phyloP scores from a whole-genome alignment of 495 filamentous ascomycete genomes.

The Darksidea phi region DNA sequence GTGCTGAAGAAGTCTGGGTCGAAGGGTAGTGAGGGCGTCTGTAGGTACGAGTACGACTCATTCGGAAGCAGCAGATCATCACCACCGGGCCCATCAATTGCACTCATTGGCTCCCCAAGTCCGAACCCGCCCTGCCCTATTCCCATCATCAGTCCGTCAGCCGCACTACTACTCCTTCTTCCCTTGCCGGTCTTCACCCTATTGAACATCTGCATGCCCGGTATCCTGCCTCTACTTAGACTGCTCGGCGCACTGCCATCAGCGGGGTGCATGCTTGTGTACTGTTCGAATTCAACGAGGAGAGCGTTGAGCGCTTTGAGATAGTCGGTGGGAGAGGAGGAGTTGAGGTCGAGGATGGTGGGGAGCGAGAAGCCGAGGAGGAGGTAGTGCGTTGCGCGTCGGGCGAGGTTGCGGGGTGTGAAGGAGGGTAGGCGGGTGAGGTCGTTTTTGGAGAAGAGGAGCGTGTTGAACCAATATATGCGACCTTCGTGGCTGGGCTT shows the following conservation, averaged over 20 bases:
- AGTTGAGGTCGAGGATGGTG: slow-evolving; percentile 80
- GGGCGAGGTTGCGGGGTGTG: slow-evolving; percentile 73
- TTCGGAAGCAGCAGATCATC: slow-evolving; percentile 45
- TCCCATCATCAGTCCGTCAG: slow-evolving; percentile 44
- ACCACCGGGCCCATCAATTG: slow-evolving; percentile 39
- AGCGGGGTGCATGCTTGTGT: slow-evolving; percentile 78
- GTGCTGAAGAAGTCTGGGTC: slow-evolving; percentile 97
- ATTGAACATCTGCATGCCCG: slow-evolving; percentile 75
- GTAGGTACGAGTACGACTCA: slow-evolving; percentile 83
- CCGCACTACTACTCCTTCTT: slow-evolving; percentile 69
- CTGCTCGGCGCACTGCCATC: slow-evolving; percentile 68
- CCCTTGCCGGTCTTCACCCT: slow-evolving; percentile 62
- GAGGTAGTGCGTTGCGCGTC: slow-evolving; percentile 87
- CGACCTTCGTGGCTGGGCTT: slow-evolving; percentile 76
- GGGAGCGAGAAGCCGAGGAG: slow-evolving; percentile 90
- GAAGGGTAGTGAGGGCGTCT: slow-evolving; percentile 91
- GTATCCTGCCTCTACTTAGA: slow-evolving; percentile 72
- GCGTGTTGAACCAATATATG: slow-evolving; percentile 96
- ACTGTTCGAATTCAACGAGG: slow-evolving; percentile 87
- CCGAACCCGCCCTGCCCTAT: slow-evolving; percentile 39
- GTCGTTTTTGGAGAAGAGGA: slow-evolving; percentile 83
- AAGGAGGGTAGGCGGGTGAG: slow-evolving; percentile 81
- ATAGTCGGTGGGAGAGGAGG: slow-evolving; percentile 74
- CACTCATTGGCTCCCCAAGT: slow-evolving; percentile 46
- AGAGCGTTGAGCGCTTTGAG: slow-evolving; percentile 83